Base-by-base conservation (phyloP, 140 eudicot genomes). In the Ambrosia hybrid region DNA sequence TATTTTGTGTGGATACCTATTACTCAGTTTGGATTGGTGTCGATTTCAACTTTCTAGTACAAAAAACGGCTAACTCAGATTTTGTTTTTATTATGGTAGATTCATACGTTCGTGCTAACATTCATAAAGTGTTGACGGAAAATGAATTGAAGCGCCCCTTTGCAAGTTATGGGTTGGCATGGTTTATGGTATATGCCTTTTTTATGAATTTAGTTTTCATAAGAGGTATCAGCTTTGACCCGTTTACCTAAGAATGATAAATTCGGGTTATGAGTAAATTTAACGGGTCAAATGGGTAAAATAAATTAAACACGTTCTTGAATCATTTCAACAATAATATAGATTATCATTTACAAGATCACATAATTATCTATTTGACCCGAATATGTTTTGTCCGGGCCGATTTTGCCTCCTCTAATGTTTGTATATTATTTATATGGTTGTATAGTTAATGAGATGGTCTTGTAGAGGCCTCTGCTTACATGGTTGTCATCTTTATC, bases 151-250 rank as follows among this genome's bases (percentile, higher is more conserved):
- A 89, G 9, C 83, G 75, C 38, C 62, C 72, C 30, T 39, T 89
- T 72, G 96, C 96, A 30, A 83, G 84, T 67, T 79, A 81, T 12
- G 89, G 79, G 75, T 51, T 87, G 15, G 83, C 78, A 60, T 85
- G 89, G 91, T 79, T 79, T 74, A 69, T 81, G 83, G 96, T 87
- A 83, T 41, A 83, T 81, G 53, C 69, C 59, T 4, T 36, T 51
- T 48, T 39, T 59, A 66, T 57, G 51, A 56, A 61, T 58, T 58
- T 37, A 26, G 38, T 58, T 58, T 26, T 58, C n/a, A 21, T 21
- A 58, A 51, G 48, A 4, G 39, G 73, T 5, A n/a, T 56, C 48
- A 33, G 17, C 15, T 53, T 34, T 1, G 63, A 36, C 52, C 51
- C 16, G 0, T 21, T 0, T 17, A 4, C 30, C 21, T 10, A n/a